These are phyloP conservation scores for Rhodotorula sphaerocarpa DNA, from an alignment of 768 basidiomycete species.

Conservation along the genomic window DNA sequence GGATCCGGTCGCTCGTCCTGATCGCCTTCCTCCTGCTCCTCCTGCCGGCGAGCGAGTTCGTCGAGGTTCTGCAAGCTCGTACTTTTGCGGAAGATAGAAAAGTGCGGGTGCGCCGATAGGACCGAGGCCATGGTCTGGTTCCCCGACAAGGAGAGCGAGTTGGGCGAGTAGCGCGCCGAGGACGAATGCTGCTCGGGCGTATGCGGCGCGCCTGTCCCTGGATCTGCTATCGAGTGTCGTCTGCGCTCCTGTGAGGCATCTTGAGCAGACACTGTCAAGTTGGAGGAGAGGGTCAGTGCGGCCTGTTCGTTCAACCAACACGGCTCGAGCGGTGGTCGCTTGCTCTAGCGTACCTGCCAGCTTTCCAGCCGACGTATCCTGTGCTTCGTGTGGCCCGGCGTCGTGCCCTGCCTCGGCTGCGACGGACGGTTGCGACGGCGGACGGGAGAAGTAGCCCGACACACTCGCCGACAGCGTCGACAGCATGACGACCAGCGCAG, in stretches of 20 bases:
- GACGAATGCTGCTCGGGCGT: slow-evolving; percentile 2
- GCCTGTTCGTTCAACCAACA: too few relatives aligned
- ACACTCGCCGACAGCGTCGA: background rate
- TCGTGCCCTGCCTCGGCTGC: too few relatives aligned
- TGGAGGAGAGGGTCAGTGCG: background rate
- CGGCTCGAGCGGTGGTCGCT: too few relatives aligned
- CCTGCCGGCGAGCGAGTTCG: background rate
- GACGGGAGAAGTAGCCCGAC: background rate
- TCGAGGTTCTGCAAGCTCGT: slow-evolving; percentile 1
- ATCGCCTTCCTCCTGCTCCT: background rate
- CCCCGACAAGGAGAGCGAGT: slow-evolving; percentile 17
- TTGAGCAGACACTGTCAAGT: too few relatives aligned
- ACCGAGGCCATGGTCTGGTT: slow-evolving; percentile 19
- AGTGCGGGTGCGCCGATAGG: slow-evolving; percentile 27
- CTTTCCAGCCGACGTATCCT: too few relatives aligned
- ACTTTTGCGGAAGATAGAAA: slow-evolving; percentile 34
- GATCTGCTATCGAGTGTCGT: too few relatives aligned
- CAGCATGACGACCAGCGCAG: background rate
- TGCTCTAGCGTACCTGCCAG: too few relatives aligned
- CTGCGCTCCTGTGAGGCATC: too few relatives aligned
- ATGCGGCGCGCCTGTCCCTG: background rate
- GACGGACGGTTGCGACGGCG: background rate
- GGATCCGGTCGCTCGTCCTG: too few relatives aligned
- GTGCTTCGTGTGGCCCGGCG: too few relatives aligned
- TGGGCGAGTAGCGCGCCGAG: background rate